Base-by-base conservation (phyloP, 2,329 filamentous ascomycete species). In the Cercospora sesami region DNA sequence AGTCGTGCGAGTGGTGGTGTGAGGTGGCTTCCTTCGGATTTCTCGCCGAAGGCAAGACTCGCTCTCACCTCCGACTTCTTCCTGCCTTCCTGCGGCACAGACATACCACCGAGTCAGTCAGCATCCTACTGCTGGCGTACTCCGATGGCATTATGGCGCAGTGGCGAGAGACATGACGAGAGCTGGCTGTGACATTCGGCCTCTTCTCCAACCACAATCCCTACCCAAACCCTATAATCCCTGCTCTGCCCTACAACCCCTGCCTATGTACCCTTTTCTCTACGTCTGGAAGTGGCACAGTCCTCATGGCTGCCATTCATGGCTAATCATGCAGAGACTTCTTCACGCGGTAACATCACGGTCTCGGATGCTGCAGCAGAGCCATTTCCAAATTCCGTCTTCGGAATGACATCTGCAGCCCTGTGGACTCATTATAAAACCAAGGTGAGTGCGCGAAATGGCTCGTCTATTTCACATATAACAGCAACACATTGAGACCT, bases 131-230 rank as follows among this genome's bases (percentile, higher is more conserved):
- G 23, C 18, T 63, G 65, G 65, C 65, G 65, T 59, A 23, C 31
- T 67, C 65, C 65, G 65, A 66, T n/a, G 10, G 42, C 28, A 16
- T n/a, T 23, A 48, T 12, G 23, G 31, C 6, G 18, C 36, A 31
- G 30, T 61, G 60, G 62, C 45, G 60, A 60, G 61, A 67, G 33
- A 64, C 14, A 60, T 67, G 60, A 64, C 65, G 61, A 67, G 65
- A 67, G 18, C 39, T 16, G 39, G 36, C 28, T 42, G 18, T 53
- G 39, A 26, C n/a, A 30, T 51, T 48, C 23, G 39, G 36, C 60
- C 23, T 36, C 21, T 55, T 36, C 14, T 10, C 16, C 42, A 8
- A 23, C n/a, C 42, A 21, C 61, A 67, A 31, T 26, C 64, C 64
- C 58, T 26, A n/a, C 59, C 3, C 45, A 28, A 48, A n/a, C 42